Evolutionary conservation across 805 yeast genomes (phyloP).

Genomic region (Phaffomyces antillensis): DNA sequence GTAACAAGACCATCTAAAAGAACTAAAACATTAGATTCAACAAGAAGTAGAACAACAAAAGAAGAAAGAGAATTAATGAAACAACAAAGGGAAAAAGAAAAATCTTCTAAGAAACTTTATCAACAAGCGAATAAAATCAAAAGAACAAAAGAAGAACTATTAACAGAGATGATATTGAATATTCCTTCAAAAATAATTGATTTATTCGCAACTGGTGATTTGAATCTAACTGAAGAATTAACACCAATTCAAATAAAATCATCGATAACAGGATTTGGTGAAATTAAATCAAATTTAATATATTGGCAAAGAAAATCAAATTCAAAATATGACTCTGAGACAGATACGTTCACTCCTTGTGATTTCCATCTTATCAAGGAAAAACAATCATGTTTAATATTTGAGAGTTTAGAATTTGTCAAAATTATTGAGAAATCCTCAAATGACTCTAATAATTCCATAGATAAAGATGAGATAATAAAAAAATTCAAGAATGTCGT

Average conservation of each 20-base stretch:
- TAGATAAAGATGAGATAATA: constrained; percentile 1
- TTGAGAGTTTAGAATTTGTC: constrained; percentile 37
- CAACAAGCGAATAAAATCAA: constrained; percentile 31
- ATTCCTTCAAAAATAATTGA: constrained; percentile 28
- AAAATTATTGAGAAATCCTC: constrained; percentile 17
- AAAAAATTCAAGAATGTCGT: constrained; percentile 17
- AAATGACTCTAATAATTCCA: background rate
- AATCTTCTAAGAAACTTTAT: constrained; percentile 12
- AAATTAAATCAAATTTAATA: constrained; percentile 20
- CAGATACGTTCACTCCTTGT: constrained; percentile 52
- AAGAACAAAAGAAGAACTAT: constrained; percentile 42
- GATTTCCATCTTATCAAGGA: constrained; percentile 36
- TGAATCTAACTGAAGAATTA: constrained; percentile 20
- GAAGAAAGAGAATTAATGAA: constrained; percentile 7
- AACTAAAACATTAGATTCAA: constrained; percentile 3
- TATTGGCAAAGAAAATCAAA: constrained; percentile 44
- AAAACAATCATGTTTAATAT: constrained; percentile 34
- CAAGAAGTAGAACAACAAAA: constrained; percentile 4
- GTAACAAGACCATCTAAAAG: background rate
- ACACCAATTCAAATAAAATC: constrained; percentile 30
- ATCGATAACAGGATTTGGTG: background rate
- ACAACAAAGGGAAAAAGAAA: constrained; percentile 5
- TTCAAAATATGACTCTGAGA: constrained; percentile 39
- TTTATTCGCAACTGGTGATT: constrained; percentile 19
- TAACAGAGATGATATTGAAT: constrained; percentile 42